phyloP scores from a whole-genome alignment of 2,329 filamentous ascomycete genomes.

The Nothophoma quercina region DNA sequence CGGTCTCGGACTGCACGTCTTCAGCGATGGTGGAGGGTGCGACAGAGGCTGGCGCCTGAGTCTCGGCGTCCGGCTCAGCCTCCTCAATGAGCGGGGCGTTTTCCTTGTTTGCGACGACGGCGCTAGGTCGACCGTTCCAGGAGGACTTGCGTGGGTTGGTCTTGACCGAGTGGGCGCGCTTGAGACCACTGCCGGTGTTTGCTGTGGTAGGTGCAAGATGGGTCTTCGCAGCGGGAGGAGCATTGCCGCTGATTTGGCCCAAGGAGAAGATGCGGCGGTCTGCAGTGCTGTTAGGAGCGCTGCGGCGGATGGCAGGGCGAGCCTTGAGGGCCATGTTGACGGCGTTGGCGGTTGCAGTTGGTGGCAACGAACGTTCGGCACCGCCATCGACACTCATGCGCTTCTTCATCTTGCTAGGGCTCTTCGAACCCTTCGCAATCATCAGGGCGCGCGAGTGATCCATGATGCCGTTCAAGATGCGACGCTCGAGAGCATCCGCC shows the following conservation, averaged over 20 bases:
- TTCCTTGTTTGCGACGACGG: constrained; percentile 54
- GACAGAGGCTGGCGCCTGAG: constrained; percentile 18
- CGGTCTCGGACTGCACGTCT: constrained; percentile 45
- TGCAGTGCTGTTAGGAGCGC: constrained; percentile 47
- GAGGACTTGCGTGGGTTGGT: constrained; percentile 48
- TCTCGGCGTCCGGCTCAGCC: constrained; percentile 47
- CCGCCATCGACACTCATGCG: constrained; percentile 43
- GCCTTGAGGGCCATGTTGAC: constrained; percentile 60
- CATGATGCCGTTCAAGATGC: constrained; percentile 94
- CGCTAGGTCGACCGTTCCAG: constrained; percentile 45
- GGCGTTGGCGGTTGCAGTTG: constrained; percentile 46
- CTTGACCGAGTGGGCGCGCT: constrained; percentile 53
- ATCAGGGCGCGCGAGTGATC: constrained; percentile 93
- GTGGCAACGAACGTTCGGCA: constrained; percentile 41
- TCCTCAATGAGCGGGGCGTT: constrained; percentile 57
- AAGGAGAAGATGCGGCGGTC: constrained; percentile 84
- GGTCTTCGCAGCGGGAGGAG: constrained; percentile 57
- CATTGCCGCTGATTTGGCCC: constrained; percentile 85
- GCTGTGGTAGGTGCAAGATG: constrained; percentile 39
- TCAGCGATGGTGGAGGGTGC: constrained; percentile 39
- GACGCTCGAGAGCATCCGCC: constrained; percentile 86
- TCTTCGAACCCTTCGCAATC: constrained; percentile 68
- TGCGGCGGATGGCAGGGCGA: constrained; percentile 52
- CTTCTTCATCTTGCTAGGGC: constrained; percentile 46
- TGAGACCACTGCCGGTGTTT: constrained; percentile 60